Evolutionary conservation across 495 filamentous ascomycete genomes (phyloP), one percentile per base, ranked within the genome.

Genomic region (Pyrenopolyporus hunteri): DNA sequence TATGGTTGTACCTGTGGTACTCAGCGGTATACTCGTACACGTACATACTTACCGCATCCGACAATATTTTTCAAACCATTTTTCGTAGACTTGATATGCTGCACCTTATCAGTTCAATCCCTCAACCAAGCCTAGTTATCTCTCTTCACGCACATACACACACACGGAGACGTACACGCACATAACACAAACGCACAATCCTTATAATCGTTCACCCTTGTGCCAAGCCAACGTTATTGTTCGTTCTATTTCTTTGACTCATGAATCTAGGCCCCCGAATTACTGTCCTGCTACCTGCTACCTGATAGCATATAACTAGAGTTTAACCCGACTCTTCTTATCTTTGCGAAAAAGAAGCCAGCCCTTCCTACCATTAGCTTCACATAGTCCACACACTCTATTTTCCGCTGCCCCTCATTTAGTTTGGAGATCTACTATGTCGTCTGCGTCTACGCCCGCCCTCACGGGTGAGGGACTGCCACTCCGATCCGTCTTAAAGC

Each of bases 401-500:
- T 25, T 33, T 13, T 29, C 22, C 26, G 9, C 45, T 46, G 32
- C 47, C 60, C 28, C 33, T 64, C 42, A 33, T 54, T 29, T 19
- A 35, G n/a, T 45, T 33, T 46, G 13, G 46, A 52, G 23, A 63
- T 22, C 19, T 63, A 29, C 46, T 63, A 42, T 36, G 16, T 64
- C 69, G 61, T 59, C 64, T 48, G 10, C 62, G 9, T 68, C 70
- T 35, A 61, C 62, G 39, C 63, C 66, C 11, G 62, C 50, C 42
- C 59, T 59, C 39, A 43, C 63, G 11, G 33, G 43, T 10, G 69
- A 67, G 6, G 46, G 51, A 16, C 74, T 67, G 43, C 74, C 74
- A 9, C 66, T 73, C 19, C 76, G 76, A 33, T 80, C 78, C 25
- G 74, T 76, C 6, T 57, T 80, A 43, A 80, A 79, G 48, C 54